phyloP scores from a whole-genome alignment of 139 green algal genomes.

The Auxenochlorella pyrenoidosa region DNA sequence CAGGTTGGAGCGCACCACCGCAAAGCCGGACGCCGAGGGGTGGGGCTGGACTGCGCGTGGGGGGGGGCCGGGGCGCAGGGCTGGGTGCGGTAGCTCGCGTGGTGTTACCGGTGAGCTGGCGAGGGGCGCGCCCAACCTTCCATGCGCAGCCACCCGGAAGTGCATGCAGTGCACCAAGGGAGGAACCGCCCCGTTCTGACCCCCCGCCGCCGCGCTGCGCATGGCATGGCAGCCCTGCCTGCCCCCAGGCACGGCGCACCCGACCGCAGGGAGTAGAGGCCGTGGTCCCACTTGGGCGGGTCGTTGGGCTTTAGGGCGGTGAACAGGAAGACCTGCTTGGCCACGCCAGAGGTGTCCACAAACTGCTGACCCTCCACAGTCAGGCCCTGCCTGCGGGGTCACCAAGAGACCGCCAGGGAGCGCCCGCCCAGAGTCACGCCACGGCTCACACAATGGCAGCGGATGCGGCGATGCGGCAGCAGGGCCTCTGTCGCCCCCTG shows the following conservation, averaged over 20 bases:
- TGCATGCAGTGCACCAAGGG: too few species aligned
- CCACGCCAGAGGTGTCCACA: neutral
- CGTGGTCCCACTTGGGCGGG: neutral
- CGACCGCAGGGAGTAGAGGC: neutral
- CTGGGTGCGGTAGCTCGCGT: too few species aligned
- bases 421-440: too few species aligned
- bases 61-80: neutral
- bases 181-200: too few species aligned
- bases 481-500: too few species aligned
- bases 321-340: conserved; percentile 13
- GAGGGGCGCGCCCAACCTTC: too few species aligned
- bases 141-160: too few species aligned
- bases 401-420: neutral
- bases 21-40: neutral
- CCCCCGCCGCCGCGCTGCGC: too few species aligned
- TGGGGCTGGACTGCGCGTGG: neutral
- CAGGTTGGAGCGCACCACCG: neutral
- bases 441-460: too few species aligned
- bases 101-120: too few species aligned
- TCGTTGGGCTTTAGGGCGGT: neutral
- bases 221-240: too few species aligned
- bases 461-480: too few species aligned
- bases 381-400: neutral
- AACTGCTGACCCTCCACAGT: neutral
- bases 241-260: neutral